These are phyloP conservation scores for Alternaria infectoria DNA, from an alignment of 2,329 filamentous ascomycete species.

Conservation along the genomic window DNA sequence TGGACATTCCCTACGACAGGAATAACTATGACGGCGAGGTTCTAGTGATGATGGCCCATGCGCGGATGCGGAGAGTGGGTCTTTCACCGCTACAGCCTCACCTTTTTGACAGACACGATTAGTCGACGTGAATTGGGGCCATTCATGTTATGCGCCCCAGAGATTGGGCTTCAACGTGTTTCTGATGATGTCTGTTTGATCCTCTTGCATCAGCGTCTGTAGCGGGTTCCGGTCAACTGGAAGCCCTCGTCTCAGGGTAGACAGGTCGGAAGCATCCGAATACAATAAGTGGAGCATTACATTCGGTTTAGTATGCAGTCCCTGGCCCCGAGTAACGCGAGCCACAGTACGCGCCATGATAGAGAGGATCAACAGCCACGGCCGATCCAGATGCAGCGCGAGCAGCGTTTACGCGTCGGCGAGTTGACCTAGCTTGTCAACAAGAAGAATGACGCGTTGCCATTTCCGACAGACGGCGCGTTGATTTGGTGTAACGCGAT, in stretches of 20 bases:
- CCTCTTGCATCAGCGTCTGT: constrained; percentile 21
- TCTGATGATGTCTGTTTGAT: constrained; percentile 11
- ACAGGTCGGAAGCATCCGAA: constrained; percentile 19
- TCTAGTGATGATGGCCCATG: constrained; percentile 25
- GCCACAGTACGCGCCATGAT: constrained; percentile 29
- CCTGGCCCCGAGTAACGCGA: constrained; percentile 26
- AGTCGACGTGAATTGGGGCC: constrained; percentile 16
- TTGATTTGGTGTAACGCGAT: constrained; percentile 29
- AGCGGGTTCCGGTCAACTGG: constrained; percentile 32
- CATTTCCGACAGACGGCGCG: constrained; percentile 15
- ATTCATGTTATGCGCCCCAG: constrained; percentile 21
- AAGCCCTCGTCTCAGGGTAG: constrained; percentile 29
- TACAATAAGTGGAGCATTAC: constrained; percentile 29
- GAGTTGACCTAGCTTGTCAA: constrained; percentile 22
- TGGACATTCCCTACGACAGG: constrained; percentile 19
- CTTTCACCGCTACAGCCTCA: constrained; percentile 43
- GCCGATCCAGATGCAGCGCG: constrained; percentile 21
- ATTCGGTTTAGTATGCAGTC: constrained; percentile 16
- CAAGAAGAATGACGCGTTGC: constrained; percentile 23
- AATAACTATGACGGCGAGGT: constrained; percentile 19
- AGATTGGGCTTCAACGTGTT: constrained; percentile 38
- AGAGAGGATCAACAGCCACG: constrained; percentile 33
- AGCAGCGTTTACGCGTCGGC: constrained; percentile 13
- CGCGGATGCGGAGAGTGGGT: constrained; percentile 29
- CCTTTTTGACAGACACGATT: constrained; percentile 33